phyloP scores from a whole-genome alignment of 768 basidiomycete species.

The Suillus subalutaceus region DNA sequence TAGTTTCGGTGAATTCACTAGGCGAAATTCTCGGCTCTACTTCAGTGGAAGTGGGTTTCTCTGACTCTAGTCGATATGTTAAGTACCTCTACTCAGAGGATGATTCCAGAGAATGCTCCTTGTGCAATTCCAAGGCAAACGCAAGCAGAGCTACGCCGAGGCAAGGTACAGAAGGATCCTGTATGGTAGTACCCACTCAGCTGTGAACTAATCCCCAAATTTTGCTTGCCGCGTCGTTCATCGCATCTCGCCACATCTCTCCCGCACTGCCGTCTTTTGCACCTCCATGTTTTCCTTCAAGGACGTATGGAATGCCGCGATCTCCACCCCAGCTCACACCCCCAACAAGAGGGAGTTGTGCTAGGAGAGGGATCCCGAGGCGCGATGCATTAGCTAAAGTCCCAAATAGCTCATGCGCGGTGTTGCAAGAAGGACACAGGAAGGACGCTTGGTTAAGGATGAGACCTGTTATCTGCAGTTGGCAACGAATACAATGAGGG shows the following conservation, averaged over 20 bases:
- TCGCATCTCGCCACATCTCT: slow-evolving; percentile 35
- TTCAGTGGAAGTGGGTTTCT: no score
- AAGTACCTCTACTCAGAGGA: not conserved
- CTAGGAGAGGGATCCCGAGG: slow-evolving; percentile 68
- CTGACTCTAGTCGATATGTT: not conserved
- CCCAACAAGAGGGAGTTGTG: slow-evolving; percentile 79
- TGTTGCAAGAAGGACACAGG: slow-evolving; percentile 72
- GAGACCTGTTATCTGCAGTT: slow-evolving; percentile 75
- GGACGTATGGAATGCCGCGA: slow-evolving; percentile 57
- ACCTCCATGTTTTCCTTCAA: slow-evolving; percentile 23
- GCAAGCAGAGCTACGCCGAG: not conserved
- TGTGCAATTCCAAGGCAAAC: not conserved
- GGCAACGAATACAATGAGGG: not conserved
- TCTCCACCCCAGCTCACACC: slow-evolving; percentile 77
- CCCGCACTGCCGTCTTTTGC: slow-evolving; percentile 30
- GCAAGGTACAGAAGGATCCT: not conserved
- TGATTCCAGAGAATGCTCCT: not conserved
- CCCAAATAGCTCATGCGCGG: slow-evolving; percentile 71
- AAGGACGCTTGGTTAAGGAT: slow-evolving; percentile 90
- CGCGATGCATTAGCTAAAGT: slow-evolving; percentile 58
- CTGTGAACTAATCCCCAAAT: slow-evolving; percentile 28
- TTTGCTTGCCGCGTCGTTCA: slow-evolving; percentile 30
- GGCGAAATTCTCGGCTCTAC: no score
- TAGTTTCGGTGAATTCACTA: no score
- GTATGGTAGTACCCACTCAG: not conserved